Evolutionary conservation across 2,329 filamentous ascomycete genomes (phyloP).

Genomic region (Aspergillus ustus): DNA sequence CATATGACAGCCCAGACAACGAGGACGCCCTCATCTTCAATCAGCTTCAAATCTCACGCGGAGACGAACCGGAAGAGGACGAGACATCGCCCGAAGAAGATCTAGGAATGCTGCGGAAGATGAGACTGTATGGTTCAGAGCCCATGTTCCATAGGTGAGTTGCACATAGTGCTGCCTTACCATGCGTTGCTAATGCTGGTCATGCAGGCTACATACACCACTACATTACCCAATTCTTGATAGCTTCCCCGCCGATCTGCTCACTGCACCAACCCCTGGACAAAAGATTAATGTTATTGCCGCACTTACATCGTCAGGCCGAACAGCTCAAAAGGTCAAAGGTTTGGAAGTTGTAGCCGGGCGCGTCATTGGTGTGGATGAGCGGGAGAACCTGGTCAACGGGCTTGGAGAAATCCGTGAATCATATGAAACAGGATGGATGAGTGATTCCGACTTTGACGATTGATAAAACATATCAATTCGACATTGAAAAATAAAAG

Average conservation of each 20-base stretch:
- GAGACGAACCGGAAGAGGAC: constrained; percentile 23
- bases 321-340: constrained; percentile 71
- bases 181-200: constrained; percentile 11
- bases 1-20: constrained; percentile 33
- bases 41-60: constrained; percentile 41
- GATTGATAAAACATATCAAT: constrained; percentile 25
- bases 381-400: constrained; percentile 82
- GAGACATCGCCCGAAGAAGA: constrained; percentile 26
- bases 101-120: constrained; percentile 33
- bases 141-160: constrained; percentile 40
- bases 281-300: constrained; percentile 54
- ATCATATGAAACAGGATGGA: constrained; percentile 88
- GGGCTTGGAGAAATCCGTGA: constrained; percentile 81
- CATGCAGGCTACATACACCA: constrained; percentile 39
- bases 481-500: neutral
- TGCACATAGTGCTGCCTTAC: neutral
- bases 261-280: constrained; percentile 53
- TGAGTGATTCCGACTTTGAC: constrained; percentile 62
- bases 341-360: constrained; percentile 66
- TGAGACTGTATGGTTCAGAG: constrained; percentile 39
- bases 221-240: constrained; percentile 78
- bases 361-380: constrained; percentile 69
- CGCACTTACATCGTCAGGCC: constrained; percentile 74
- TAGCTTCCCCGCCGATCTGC: constrained; percentile 79
- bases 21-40: constrained; percentile 40